Conservation (phyloP, 2,329 filamentous ascomycete genomes). For the Coccinonectria pachysandricola region DNA sequence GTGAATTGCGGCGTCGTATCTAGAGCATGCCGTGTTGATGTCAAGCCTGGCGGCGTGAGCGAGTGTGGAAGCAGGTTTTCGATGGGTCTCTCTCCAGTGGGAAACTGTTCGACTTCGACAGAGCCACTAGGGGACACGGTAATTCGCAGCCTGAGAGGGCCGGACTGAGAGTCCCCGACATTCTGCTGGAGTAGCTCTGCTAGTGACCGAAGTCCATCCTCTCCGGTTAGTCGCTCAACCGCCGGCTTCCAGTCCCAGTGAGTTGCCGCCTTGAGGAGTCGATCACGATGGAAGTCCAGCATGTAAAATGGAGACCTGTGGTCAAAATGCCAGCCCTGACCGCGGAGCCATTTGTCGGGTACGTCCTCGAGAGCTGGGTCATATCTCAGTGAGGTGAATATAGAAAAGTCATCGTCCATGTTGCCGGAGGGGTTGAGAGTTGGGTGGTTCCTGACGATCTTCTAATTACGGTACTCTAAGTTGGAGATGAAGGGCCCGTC, state of each 20-base stretch:
- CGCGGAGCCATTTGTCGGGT: conserved; percentile 25
- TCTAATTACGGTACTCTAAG: no score
- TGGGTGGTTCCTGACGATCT: no score
- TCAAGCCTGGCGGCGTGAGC: conserved; percentile 36
- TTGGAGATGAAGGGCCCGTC: no score
- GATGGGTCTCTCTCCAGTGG: conserved; percentile 29
- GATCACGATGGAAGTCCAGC: conserved; percentile 66
- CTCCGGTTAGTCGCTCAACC: conserved; percentile 33
- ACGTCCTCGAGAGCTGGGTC: conserved; percentile 46
- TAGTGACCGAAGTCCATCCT: conserved; percentile 34
- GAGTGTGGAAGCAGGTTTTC: conserved; percentile 47
- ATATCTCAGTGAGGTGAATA: conserved; percentile 65
- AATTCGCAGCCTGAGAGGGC: conserved; percentile 42
- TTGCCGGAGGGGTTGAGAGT: no score
- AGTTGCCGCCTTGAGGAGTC: conserved; percentile 55
- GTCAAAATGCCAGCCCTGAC: conserved; percentile 42
- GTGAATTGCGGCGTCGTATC: conserved; percentile 25
- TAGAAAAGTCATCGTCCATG: conserved; percentile 39
- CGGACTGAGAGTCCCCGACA: conserved; percentile 24
- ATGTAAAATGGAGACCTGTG: conserved; percentile 62
- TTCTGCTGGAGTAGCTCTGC: conserved; percentile 20
- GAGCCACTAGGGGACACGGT: conserved; percentile 40
- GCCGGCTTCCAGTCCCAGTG: conserved; percentile 46
- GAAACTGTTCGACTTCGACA: conserved; percentile 32
- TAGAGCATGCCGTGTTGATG: conserved; percentile 12